phyloP scores from a whole-genome alignment of 73 alveolate genomes.

The Paramecium sexaurelia region DNA sequence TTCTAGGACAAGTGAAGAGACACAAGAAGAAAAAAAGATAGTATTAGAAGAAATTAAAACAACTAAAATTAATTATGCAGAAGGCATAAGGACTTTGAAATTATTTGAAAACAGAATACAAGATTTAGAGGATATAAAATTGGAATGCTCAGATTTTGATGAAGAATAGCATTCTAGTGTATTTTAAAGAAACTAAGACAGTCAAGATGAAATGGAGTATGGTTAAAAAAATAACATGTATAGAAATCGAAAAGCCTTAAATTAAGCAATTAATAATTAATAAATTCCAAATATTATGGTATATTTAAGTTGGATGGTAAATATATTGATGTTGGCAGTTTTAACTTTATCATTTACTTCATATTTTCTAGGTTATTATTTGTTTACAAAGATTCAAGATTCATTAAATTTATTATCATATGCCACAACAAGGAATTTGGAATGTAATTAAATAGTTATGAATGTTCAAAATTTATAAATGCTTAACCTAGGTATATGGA shows the following conservation, averaged over 20 bases:
- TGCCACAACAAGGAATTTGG: neutral
- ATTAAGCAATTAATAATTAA: neutral
- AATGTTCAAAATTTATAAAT: neutral
- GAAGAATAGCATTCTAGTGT: neutral
- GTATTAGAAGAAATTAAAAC: neutral
- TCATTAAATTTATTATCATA: neutral
- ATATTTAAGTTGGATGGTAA: neutral
- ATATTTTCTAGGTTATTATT: neutral
- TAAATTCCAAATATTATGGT: neutral
- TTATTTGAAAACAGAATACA: conserved; percentile 6
- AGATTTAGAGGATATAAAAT: conserved; percentile 2
- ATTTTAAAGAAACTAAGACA: neutral
- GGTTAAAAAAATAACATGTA: neutral
- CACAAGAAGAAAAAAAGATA: neutral
- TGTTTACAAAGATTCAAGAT: neutral
- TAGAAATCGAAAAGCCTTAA: conserved; percentile 1
- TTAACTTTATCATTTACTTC: neutral
- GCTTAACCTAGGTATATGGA: neutral
- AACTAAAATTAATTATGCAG: neutral
- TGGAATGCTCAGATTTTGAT: neutral
- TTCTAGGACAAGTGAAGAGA: neutral
- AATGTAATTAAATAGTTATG: neutral
- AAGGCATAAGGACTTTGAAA: conserved; percentile 13
- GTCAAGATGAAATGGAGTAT: neutral
- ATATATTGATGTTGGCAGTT: neutral